A percentile compares a stretch with the other conserved stretches of the same genome.
Conservation (phyloP, 139 green algal species). For the Chlamydomonas eustigma region DNA sequence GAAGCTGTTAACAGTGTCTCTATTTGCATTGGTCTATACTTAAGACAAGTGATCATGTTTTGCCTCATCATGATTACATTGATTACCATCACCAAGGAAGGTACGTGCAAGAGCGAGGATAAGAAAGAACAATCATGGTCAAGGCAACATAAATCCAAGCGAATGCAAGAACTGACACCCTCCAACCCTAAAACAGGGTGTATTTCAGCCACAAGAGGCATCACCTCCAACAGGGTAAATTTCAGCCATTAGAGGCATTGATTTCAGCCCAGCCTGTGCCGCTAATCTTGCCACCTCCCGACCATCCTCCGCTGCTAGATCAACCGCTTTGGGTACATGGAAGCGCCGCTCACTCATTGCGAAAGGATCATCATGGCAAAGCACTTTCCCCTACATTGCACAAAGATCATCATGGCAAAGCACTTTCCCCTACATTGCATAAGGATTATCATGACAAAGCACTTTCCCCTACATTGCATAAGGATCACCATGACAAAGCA, state of each 20-base stretch:
- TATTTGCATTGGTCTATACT: too few species aligned
- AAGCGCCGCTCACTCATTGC: slow-evolving; percentile 19
- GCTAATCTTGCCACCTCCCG: slow-evolving; percentile 26
- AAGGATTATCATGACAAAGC: too few species aligned
- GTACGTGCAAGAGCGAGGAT: background rate
- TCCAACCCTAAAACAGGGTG: background rate
- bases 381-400: too few species aligned
- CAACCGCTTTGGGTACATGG: slow-evolving; percentile 59
- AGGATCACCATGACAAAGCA: too few species aligned
- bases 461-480: too few species aligned
- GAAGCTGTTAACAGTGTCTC: too few species aligned
- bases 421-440: too few species aligned
- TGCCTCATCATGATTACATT: too few species aligned
- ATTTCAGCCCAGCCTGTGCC: slow-evolving; percentile 53
- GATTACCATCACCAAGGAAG: too few species aligned
- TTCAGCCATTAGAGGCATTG: slow-evolving; percentile 83
- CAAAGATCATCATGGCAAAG: too few species aligned
- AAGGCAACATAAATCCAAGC: background rate
- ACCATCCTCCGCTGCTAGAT: slow-evolving; percentile 56
- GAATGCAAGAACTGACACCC: too few species aligned
- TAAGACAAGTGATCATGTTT: too few species aligned
- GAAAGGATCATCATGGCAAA: background rate
- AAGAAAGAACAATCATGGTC: background rate
- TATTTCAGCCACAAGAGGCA: background rate
- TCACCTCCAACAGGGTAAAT: slow-evolving; percentile 93